These are phyloP conservation scores for Staphylotrichum longicolle DNA, from an alignment of 495 filamentous ascomycete species.

Conservation along the genomic window DNA sequence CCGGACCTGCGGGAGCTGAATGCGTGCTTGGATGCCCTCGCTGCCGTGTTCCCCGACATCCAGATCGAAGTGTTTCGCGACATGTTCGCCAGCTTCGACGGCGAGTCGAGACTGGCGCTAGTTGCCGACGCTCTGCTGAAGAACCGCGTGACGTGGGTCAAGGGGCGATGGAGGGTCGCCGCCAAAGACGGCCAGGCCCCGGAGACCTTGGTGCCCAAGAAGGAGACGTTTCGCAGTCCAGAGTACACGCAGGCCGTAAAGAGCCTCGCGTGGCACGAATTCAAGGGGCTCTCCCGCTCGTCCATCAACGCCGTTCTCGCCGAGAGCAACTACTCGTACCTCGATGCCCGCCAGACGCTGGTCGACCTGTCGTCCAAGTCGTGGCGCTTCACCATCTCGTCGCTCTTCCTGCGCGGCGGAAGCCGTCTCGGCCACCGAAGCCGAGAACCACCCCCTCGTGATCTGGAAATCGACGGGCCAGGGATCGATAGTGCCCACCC, in stretches of 20 bases:
- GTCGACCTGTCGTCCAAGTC: constrained; percentile 72
- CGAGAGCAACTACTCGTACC: constrained; percentile 86
- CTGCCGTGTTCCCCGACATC: constrained; percentile 79
- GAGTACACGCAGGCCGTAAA: constrained; percentile 73
- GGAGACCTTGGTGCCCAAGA: constrained; percentile 51
- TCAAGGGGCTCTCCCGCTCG: constrained; percentile 73
- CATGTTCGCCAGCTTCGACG: constrained; percentile 75
- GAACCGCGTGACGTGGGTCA: constrained; percentile 69
- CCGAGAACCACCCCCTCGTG: constrained; percentile 57
- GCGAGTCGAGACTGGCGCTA: constrained; percentile 77
- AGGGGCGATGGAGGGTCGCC: constrained; percentile 65
- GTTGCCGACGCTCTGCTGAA: constrained; percentile 83
- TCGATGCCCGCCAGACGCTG: constrained; percentile 70
- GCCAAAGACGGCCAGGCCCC: constrained; percentile 29
- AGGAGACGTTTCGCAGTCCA: constrained; percentile 71
- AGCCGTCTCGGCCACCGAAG: constrained; percentile 57
- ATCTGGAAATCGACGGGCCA: constrained; percentile 57
- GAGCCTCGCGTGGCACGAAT: constrained; percentile 65
- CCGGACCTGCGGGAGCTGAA: constrained; percentile 71
- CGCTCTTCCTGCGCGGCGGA: constrained; percentile 69
- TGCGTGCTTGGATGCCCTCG: constrained; percentile 64
- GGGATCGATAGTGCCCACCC: constrained; percentile 51
- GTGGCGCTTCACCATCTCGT: constrained; percentile 81
- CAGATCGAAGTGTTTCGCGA: constrained; percentile 91
- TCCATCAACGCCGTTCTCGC: constrained; percentile 85